Conservation (phyloP, 345 rosid genomes). For the Cochlearia excelsa region DNA sequence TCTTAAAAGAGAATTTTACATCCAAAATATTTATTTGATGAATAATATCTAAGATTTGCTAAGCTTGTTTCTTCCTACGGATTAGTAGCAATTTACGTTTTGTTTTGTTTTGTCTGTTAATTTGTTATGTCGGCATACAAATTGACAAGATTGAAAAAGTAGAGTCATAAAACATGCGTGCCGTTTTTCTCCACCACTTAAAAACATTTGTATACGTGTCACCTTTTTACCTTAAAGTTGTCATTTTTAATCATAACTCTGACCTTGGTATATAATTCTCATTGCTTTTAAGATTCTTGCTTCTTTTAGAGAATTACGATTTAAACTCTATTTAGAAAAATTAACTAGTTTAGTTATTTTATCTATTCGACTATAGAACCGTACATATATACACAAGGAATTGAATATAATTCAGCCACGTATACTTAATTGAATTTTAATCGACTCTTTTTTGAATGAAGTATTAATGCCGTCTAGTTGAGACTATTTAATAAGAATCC, state of each 20-base stretch:
- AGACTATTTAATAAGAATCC: neutral
- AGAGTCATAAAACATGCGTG: conserved; percentile 10
- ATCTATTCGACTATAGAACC: no score
- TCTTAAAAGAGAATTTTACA: no score
- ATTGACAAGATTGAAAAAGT: conserved; percentile 11
- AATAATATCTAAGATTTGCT: no score
- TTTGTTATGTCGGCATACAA: conserved; percentile 24
- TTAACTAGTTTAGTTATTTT: no score
- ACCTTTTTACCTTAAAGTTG: conserved; percentile 3
- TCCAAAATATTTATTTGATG: no score
- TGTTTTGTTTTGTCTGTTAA: no score
- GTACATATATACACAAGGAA: no score
- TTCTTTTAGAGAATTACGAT: neutral
- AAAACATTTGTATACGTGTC: conserved; percentile 8
- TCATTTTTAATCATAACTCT: conserved; percentile 4
- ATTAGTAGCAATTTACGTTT: no score
- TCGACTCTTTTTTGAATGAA: neutral
- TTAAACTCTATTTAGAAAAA: no score
- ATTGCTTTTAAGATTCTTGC: neutral
- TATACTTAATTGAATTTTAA: neutral
- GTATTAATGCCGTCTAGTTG: conserved; percentile 2
- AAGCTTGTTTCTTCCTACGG: no score
- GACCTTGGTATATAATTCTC: conserved; percentile 1
- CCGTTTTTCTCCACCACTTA: conserved; percentile 3
- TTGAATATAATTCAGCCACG: no score